Evolutionary conservation across 192 early-diverging fungal species (phyloP), one percentile per base, ranked within the genome.

Genomic region (Neocallimastix lanati): DNA sequence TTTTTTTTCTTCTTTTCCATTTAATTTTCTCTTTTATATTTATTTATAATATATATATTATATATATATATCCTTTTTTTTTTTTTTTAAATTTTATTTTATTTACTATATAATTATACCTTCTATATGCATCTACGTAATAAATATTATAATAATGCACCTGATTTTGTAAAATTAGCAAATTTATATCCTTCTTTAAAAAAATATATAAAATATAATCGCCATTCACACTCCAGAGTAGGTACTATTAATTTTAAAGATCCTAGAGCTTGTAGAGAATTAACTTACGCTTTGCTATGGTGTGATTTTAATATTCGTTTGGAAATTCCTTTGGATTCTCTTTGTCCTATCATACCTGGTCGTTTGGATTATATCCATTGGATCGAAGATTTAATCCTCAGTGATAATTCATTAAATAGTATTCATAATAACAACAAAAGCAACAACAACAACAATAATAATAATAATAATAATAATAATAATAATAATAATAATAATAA

Each of bases 281-380:
- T 93, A 28, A 91, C 88, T 2, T 87, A 86, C 29, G 88, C 86
- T 28, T 77, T 94, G 6, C 83, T 94, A 38, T 87, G 86, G 79
- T 78, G 80, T 7, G 88, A 93, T 38, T 94, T 94, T 83, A 81
- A 84, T 27, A 82, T 94, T 28, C 80, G 88, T 7, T 78, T 94
- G 12, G 88, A 93, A 29, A 90, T 94, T 30, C 93, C 93, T 1
- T 76, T 91, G 2, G 89, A 92, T 76, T 84, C 87, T 5, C 83
- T 94, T 18, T 90, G 92, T 82, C 93, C 93, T 18, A 84, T 91
- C 27, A 89, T 93, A 85, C 28, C 77, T 28, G 35, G 38, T 76
- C 58, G 92, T 76, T 82, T 94, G 28, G 93, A 92, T 76, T 94
- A 94, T 77, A 86, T 94, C 29, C 82, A 87, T 28, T 91, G 88